Evolutionary conservation across 2,329 filamentous ascomycete species (phyloP), one percentile per base, ranked within the genome.

Genomic region (Fusarium albosuccineum): DNA sequence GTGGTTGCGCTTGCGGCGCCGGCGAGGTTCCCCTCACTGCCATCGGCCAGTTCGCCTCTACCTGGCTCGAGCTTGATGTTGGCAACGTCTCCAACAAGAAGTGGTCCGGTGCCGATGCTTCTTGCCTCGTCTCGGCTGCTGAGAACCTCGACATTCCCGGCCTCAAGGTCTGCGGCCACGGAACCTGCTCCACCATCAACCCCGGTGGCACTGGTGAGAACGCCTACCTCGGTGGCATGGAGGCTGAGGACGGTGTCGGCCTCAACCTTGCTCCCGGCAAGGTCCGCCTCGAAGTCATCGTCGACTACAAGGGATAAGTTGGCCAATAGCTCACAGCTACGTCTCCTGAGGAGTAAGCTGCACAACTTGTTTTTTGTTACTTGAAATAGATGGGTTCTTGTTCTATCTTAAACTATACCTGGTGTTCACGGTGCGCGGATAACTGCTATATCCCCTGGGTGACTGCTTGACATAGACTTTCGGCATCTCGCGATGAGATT

Each of bases 51-150:
- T 82, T 76, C 59, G 78, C 79, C 51, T 76, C 77, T 64, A 80
- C 80, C 57, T 87, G 85, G 84, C 67, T 80, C 73, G 85, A 87
- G 79, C 82, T 81, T 54, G 85, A 86, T 76, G 80, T 82, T 46
- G 81, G 66, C 61, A 82, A 80, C 77, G 36, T 64, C 1, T 74
- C 74, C 76, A 87, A 87, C 80, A 56, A 68, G n/a, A 76, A 73
- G 57, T 85, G 81, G 81, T 85, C 82, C 4, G 85, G 85, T 40
- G 82, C 81, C 60, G 85, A 87, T 58, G 83, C 81, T 64, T 86
- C 83, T 5, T 80, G 79, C 60, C 79, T 87, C 9, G 82, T 85
- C 41, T 76, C 83, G 30, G 77, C 80, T 68, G 62, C 70, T 29
- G 64, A 69, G 53, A 62, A 66, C 57, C 67, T 77, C 13, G 5